Evolutionary conservation across 345 rosid species (phyloP).

Genomic region (Gossypium bickii): DNA sequence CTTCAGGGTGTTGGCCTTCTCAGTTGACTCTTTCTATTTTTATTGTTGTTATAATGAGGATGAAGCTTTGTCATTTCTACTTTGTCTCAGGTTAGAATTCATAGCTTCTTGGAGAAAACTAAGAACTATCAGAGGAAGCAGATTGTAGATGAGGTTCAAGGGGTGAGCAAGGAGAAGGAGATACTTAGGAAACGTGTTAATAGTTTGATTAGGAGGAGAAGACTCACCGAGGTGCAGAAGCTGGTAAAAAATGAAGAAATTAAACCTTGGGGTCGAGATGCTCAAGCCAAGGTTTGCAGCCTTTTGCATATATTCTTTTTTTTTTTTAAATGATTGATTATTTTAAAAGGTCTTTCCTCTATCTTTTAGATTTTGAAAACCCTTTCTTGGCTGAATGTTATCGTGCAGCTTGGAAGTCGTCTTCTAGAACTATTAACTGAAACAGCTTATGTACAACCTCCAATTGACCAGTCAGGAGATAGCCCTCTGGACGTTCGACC

Average conservation of each 20-base stretch:
- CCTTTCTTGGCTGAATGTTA: constrained; percentile 4
- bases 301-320: background rate
- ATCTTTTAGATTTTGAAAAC: constrained; percentile 3
- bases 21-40: background rate
- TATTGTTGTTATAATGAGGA: background rate
- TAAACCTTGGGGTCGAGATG: constrained; percentile 82
- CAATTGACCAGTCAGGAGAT: constrained; percentile 57
- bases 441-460: constrained; percentile 85
- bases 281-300: constrained; percentile 77
- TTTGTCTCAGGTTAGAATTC: constrained; percentile 65
- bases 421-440: constrained; percentile 74
- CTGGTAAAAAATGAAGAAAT: constrained; percentile 61
- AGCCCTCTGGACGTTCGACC: constrained; percentile 85
- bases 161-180: constrained; percentile 47
- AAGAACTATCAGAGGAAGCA: constrained; percentile 44
- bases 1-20: background rate
- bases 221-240: constrained; percentile 58
- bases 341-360: constrained; percentile 14
- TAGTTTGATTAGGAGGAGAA: constrained; percentile 65
- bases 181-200: constrained; percentile 69
- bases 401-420: constrained; percentile 82
- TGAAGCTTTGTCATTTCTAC: constrained; percentile 9
- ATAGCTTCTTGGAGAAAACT: constrained; percentile 67
- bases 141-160: constrained; percentile 37
- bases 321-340: background rate